These are phyloP conservation scores for Hippophae tibetana DNA, from an alignment of 306 rosid species.

Conservation along the genomic window DNA sequence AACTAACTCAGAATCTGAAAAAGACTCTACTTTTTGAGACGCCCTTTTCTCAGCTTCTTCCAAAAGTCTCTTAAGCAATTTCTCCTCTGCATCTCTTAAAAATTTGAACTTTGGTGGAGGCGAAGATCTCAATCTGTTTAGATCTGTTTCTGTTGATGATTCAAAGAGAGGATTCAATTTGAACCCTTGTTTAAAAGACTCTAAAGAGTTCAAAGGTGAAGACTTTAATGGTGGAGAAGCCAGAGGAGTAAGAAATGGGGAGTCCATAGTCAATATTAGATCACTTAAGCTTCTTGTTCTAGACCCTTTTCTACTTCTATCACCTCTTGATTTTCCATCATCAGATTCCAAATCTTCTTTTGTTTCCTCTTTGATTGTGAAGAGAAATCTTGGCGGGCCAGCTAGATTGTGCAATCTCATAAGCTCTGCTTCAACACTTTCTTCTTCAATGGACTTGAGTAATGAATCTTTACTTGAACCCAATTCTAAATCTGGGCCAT, in stretches of 20 bases:
- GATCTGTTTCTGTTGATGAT: slow-evolving; percentile 42
- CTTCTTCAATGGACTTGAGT: slow-evolving; percentile 43
- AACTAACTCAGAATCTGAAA: slow-evolving; percentile 10
- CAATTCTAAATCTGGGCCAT: slow-evolving; percentile 38
- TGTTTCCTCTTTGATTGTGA: slow-evolving; percentile 82
- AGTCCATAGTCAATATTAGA: slow-evolving; percentile 33
- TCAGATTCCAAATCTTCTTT: slow-evolving; percentile 84
- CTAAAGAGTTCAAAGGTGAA: slow-evolving; percentile 36
- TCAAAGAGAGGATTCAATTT: slow-evolving; percentile 88
- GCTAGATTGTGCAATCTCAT: slow-evolving; percentile 81
- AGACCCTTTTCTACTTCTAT: slow-evolving; percentile 54
- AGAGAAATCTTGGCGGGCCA: slow-evolving; percentile 85
- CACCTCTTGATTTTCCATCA: slow-evolving; percentile 53
- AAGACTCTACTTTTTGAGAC: slow-evolving; percentile 19
- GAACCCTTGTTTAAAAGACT: slow-evolving; percentile 36
- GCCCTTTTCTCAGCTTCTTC: slow-evolving; percentile 56
- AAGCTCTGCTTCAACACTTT: slow-evolving; percentile 61
- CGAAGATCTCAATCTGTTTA: slow-evolving; percentile 52
- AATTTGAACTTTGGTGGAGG: slow-evolving; percentile 87
- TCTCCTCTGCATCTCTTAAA: slow-evolving; percentile 85
- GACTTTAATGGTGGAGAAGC: slow-evolving; percentile 50
- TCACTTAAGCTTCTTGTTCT: slow-evolving; percentile 69
- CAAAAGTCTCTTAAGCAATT: slow-evolving; percentile 43
- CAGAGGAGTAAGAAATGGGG: slow-evolving; percentile 40
- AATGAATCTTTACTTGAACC: slow-evolving; percentile 38